Percentiles rank a stretch among this genome's conserved stretches.
These are phyloP conservation scores for Plasmodium yoelii DNA, from an alignment of 169 alveolate species.

Conservation along the genomic window DNA sequence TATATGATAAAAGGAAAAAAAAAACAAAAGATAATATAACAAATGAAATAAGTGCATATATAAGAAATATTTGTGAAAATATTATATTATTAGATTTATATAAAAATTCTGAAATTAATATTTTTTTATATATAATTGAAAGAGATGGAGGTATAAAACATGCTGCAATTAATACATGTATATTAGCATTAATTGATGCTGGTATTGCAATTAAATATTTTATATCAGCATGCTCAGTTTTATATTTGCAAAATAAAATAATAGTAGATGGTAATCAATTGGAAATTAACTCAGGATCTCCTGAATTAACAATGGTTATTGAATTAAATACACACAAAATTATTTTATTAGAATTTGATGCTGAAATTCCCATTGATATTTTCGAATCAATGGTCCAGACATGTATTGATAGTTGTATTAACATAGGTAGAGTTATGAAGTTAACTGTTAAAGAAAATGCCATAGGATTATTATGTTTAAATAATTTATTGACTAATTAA, in stretches of 20 bases:
- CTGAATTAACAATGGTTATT: slow-evolving; percentile 69
- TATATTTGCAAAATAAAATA: slow-evolving; percentile 76
- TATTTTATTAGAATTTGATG: slow-evolving; percentile 68
- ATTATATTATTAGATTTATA: slow-evolving; percentile 81
- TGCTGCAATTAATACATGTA: slow-evolving; percentile 83
- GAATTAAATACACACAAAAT: slow-evolving; percentile 62
- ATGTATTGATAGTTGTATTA: slow-evolving; percentile 43
- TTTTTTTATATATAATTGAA: slow-evolving; percentile 40
- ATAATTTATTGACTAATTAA: slow-evolving; percentile 37
- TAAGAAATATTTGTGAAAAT: slow-evolving; percentile 72
- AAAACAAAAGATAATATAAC: slow-evolving; percentile 67
- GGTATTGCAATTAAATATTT: slow-evolving; percentile 85
- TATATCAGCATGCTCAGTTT: slow-evolving; percentile 81
- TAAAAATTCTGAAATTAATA: slow-evolving; percentile 48
- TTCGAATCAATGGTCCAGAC: slow-evolving; percentile 64
- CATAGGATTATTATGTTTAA: slow-evolving; percentile 47
- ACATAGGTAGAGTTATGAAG: slow-evolving; percentile 61
- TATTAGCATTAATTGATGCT: slow-evolving; percentile 86
- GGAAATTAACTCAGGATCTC: slow-evolving; percentile 70
- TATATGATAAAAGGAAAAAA: slow-evolving; percentile 62
- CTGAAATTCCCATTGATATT: slow-evolving; percentile 74
- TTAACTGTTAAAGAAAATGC: slow-evolving; percentile 73
- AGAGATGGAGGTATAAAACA: slow-evolving; percentile 81
- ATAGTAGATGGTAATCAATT: slow-evolving; percentile 71
- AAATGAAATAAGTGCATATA: slow-evolving; percentile 73